Evolutionary conservation across 164 flowering plant genomes (phyloP).

Genomic region (Vitis amurensis): DNA sequence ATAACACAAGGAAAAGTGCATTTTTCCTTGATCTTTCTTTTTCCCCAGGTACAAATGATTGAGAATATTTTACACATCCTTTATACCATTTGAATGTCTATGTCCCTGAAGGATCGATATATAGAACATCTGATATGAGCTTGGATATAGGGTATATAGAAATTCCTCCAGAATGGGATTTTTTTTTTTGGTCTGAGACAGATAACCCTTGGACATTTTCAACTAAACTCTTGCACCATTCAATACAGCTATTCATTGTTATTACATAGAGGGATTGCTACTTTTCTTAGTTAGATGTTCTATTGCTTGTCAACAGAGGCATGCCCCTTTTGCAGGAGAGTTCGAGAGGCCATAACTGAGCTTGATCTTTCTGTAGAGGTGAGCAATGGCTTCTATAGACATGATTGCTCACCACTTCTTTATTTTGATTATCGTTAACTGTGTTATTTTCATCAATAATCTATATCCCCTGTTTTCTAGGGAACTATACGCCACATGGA

Average conservation of each 20-base stretch:
- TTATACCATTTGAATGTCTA: not conserved
- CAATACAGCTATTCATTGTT: not conserved
- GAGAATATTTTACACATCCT: not conserved
- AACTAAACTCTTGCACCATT: not conserved
- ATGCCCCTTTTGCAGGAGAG: slow-evolving; percentile 88
- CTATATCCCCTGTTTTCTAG: too few relatives aligned
- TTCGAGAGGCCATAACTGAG: slow-evolving; percentile 80
- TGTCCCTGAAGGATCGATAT: too few relatives aligned
- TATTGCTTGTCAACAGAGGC: slow-evolving; percentile 65
- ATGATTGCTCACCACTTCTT: too few relatives aligned
- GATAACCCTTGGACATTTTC: not conserved
- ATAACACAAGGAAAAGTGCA: too few relatives aligned
- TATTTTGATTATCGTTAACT: not conserved
- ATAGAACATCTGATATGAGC: too few relatives aligned
- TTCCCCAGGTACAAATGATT: not conserved
- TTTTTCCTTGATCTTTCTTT: not conserved
- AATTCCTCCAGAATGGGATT: too few relatives aligned
- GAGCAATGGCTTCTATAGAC: slow-evolving; percentile 6
- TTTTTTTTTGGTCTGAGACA: too few relatives aligned
- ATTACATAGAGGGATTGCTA: slow-evolving; percentile 4
- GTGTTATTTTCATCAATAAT: too few relatives aligned
- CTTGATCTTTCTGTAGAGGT: slow-evolving; percentile 82
- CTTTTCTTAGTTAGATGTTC: slow-evolving; percentile 14
- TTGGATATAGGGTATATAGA: too few relatives aligned
- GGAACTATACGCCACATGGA: too few relatives aligned